Conservation (phyloP, 2,329 filamentous ascomycete species). For the Ceratocystis destructans region DNA sequence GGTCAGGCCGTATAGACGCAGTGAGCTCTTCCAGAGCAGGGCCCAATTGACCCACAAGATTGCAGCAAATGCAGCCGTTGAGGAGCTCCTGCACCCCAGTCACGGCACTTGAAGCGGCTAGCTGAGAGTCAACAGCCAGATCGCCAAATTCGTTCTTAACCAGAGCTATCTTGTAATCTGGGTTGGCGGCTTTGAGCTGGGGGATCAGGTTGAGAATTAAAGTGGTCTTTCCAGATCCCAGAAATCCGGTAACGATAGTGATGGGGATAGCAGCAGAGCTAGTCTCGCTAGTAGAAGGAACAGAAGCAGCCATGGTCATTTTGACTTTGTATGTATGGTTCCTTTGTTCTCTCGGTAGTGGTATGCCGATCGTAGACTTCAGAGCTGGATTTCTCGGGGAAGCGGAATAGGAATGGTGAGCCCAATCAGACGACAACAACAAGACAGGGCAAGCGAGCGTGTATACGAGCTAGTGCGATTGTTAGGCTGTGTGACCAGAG, state of each 20-base stretch:
- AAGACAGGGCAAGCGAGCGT: slow-evolving; percentile 1
- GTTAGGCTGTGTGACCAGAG: background rate
- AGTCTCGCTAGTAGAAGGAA: background rate
- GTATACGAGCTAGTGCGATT: background rate
- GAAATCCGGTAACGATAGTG: slow-evolving; percentile 90
- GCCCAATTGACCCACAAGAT: slow-evolving; percentile 81
- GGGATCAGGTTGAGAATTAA: slow-evolving; percentile 87
- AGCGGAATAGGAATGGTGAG: slow-evolving; percentile 4
- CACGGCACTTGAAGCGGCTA: slow-evolving; percentile 70
- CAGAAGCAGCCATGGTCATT: background rate
- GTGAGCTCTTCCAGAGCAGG: slow-evolving; percentile 66
- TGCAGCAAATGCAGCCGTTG: slow-evolving; percentile 98
- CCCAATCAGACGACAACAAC: slow-evolving; percentile 8
- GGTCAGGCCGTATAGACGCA: slow-evolving; percentile 45
- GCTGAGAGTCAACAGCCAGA: slow-evolving; percentile 80
- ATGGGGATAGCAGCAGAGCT: slow-evolving; percentile 55
- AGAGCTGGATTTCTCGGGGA: slow-evolving; percentile 8
- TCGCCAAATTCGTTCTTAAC: slow-evolving; percentile 98
- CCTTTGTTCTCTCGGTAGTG: background rate
- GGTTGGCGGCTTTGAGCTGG: slow-evolving; percentile 62
- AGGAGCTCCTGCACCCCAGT: slow-evolving; percentile 84
- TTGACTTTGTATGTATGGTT: background rate
- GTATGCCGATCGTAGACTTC: background rate
- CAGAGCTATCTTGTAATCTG: slow-evolving; percentile 72
- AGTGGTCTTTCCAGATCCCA: slow-evolving; percentile 92